Evolutionary conservation across 2,329 filamentous ascomycete species (phyloP).

Genomic region (Colletotrichum sublineola): DNA sequence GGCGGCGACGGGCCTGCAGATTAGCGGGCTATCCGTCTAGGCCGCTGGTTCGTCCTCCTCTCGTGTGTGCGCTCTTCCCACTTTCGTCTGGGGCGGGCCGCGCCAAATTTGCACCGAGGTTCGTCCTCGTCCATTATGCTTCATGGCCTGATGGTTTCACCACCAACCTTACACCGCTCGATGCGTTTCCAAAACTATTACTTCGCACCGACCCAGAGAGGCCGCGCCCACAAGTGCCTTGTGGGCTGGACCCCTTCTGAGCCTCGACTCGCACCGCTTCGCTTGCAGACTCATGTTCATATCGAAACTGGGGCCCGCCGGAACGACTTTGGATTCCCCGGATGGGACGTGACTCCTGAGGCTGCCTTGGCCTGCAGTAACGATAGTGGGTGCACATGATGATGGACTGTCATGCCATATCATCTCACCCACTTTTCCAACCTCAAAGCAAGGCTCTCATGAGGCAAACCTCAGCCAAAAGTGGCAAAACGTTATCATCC

Average conservation of each 20-base stretch:
- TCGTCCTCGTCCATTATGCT: constrained; percentile 19
- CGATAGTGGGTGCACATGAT: neutral
- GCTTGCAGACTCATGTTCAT: neutral
- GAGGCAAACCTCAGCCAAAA: neutral
- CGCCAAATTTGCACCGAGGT: constrained; percentile 40
- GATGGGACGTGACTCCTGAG: neutral
- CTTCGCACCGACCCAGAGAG: neutral
- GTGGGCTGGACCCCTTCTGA: constrained; percentile 1
- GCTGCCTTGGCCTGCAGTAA: neutral
- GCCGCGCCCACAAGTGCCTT: neutral
- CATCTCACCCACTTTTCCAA: neutral
- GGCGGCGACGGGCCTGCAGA: constrained; percentile 41
- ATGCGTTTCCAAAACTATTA: neutral
- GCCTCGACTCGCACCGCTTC: constrained; percentile 5
- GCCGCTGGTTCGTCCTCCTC: neutral
- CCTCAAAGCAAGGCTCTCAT: neutral
- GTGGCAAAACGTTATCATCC: neutral
- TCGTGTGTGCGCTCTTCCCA: neutral
- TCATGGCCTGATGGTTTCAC: constrained; percentile 27
- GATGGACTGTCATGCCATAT: constrained; percentile 1
- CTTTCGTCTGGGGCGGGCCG: constrained; percentile 36
- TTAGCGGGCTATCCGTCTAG: constrained; percentile 36
- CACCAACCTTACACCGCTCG: constrained; percentile 13
- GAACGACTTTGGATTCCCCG: constrained; percentile 4
- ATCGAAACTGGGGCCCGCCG: neutral